These are phyloP conservation scores for Lentinus tigrinus DNA, from an alignment of 768 basidiomycete species.

Conservation along the genomic window DNA sequence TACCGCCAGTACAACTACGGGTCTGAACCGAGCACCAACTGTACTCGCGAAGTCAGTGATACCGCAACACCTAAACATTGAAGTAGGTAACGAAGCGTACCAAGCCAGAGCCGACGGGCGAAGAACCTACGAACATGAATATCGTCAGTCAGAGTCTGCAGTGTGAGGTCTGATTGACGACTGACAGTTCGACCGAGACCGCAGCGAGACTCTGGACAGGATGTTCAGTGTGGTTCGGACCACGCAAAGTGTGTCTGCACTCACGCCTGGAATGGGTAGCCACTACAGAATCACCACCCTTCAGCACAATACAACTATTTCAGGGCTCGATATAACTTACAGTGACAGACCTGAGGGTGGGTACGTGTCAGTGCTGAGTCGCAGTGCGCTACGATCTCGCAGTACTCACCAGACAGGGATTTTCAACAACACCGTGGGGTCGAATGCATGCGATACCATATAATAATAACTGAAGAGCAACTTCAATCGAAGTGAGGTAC, in stretches of 20 bases:
- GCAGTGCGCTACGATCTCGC: background rate
- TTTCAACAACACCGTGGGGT: background rate
- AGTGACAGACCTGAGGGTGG: background rate
- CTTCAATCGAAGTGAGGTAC: background rate
- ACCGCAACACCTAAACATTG: background rate
- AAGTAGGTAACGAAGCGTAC: background rate
- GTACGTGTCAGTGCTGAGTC: background rate
- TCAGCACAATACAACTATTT: background rate
- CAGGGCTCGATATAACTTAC: background rate
- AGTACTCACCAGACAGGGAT: background rate
- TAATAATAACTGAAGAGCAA: background rate
- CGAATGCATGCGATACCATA: background rate
- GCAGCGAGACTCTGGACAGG: background rate
- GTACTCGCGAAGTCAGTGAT: background rate
- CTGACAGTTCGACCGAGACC: background rate
- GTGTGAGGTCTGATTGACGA: background rate
- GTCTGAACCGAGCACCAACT: background rate
- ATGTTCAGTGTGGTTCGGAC: background rate
- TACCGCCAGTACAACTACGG: background rate
- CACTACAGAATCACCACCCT: background rate
- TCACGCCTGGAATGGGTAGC: too few relatives aligned
- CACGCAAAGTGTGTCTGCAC: too few relatives aligned
- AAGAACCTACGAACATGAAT: background rate
- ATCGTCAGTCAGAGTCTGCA: background rate
- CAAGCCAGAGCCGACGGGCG: background rate